These are phyloP conservation scores for Claviceps pazoutovae DNA, from an alignment of 2,329 filamentous ascomycete genomes.

Conservation along the genomic window DNA sequence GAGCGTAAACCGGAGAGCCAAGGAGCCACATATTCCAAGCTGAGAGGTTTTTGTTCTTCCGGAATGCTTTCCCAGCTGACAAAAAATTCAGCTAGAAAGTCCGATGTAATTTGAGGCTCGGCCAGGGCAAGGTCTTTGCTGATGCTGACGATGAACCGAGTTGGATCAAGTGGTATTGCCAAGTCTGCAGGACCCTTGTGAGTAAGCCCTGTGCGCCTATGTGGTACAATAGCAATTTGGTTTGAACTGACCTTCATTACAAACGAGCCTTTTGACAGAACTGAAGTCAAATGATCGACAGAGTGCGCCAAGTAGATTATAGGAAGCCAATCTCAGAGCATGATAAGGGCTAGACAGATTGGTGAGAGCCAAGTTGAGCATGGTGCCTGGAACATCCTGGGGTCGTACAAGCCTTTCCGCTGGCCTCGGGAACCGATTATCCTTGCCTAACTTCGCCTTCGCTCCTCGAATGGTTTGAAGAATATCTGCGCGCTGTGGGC, in stretches of 20 bases:
- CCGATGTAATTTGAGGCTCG: slow-evolving; percentile 52
- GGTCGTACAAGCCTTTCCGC: slow-evolving; percentile 53
- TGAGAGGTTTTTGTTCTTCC: slow-evolving; percentile 51
- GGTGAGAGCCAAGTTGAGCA: slow-evolving; percentile 52
- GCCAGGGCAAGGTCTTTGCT: slow-evolving; percentile 48
- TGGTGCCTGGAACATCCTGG: slow-evolving; percentile 56
- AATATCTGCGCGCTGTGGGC: slow-evolving; percentile 48
- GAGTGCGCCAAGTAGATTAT: slow-evolving; percentile 52
- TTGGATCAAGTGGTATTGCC: slow-evolving; percentile 47
- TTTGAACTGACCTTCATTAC: slow-evolving; percentile 38
- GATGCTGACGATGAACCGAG: slow-evolving; percentile 50
- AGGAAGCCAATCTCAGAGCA: slow-evolving; percentile 47
- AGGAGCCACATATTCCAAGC: slow-evolving; percentile 55
- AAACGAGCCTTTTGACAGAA: slow-evolving; percentile 45
- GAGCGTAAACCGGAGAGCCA: slow-evolving; percentile 51
- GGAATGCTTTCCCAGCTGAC: slow-evolving; percentile 58
- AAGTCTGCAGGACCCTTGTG: slow-evolving; percentile 30
- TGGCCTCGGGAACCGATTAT: slow-evolving; percentile 44
- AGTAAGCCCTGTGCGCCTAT: neutral
- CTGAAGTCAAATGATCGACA: slow-evolving; percentile 56
- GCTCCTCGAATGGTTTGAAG: slow-evolving; percentile 48
- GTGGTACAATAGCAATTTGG: too few relatives aligned
- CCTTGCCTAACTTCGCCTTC: slow-evolving; percentile 51
- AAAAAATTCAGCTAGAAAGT: slow-evolving; percentile 62
- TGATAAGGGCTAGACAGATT: slow-evolving; percentile 51